Conservation (phyloP, 2,329 filamentous ascomycete genomes). For the Corynespora cassiicola region DNA sequence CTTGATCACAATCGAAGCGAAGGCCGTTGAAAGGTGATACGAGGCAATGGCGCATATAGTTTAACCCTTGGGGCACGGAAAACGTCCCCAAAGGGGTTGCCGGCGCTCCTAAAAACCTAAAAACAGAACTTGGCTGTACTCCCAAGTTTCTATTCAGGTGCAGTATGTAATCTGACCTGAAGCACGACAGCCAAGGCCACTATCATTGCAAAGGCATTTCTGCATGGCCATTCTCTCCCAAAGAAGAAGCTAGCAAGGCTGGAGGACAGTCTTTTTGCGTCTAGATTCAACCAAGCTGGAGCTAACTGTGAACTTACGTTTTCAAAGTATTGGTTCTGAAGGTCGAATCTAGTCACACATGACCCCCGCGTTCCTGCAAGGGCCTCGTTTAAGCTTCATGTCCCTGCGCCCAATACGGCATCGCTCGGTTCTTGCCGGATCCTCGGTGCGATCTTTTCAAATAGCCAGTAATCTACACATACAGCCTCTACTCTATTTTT, state of each 20-base stretch:
- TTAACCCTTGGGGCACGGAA: too few relatives aligned
- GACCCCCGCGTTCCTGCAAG: slow-evolving; percentile 27
- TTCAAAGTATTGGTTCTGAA: slow-evolving; percentile 17
- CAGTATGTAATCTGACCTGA: slow-evolving; percentile 9
- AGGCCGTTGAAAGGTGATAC: too few relatives aligned
- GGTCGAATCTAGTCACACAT: slow-evolving; percentile 9
- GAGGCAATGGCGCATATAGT: too few relatives aligned
- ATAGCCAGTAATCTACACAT: slow-evolving; percentile 40
- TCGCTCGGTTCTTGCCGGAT: slow-evolving; percentile 33
- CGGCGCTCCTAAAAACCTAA: slow-evolving; percentile 6
- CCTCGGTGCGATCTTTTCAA: slow-evolving; percentile 34
- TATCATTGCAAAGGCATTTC: too few relatives aligned
- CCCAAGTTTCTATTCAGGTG: slow-evolving; percentile 6
- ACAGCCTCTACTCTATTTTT: slow-evolving; percentile 38
- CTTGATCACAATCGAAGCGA: too few relatives aligned
- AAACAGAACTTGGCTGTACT: slow-evolving; percentile 9
- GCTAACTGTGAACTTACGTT: slow-evolving; percentile 15
- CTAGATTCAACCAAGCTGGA: too few relatives aligned
- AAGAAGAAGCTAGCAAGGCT: slow-evolving; percentile 1
- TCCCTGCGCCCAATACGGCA: slow-evolving; percentile 24
- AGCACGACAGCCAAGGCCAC: slow-evolving; percentile 3
- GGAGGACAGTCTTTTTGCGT: slow-evolving; percentile 18
- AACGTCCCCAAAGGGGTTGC: too few relatives aligned
- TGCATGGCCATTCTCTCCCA: slow-evolving; percentile 6
- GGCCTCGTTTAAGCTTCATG: slow-evolving; percentile 23